Evolutionary conservation across 2,329 filamentous ascomycete genomes (phyloP).

Genomic region (Microdochium trichocladiopsis): DNA sequence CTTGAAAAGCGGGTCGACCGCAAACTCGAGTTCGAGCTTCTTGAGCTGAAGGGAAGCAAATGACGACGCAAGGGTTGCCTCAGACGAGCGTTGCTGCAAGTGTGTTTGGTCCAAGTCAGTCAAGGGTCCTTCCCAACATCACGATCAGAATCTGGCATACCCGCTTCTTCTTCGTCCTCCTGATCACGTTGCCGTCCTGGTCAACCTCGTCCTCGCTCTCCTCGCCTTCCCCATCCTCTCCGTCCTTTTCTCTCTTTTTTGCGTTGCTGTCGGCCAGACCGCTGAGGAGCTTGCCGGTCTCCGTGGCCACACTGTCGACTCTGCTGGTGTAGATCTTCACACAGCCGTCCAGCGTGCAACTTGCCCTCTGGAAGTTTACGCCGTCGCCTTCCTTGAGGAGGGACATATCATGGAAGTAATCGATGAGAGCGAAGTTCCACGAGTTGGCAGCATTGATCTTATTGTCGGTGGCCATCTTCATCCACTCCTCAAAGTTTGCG

Average conservation of each 20-base stretch:
- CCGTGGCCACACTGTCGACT: constrained; percentile 95
- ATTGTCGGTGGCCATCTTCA: constrained; percentile 99
- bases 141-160: constrained; percentile 32
- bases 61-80: constrained; percentile 85
- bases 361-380: constrained; percentile 98
- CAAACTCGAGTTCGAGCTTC: constrained; percentile 95
- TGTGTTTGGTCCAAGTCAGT: not conserved
- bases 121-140: not conserved
- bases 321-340: constrained; percentile 99
- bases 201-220: constrained; percentile 57
- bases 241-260: constrained; percentile 62
- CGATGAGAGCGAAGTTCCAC: constrained; percentile 99
- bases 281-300: constrained; percentile 91
- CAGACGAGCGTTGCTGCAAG: constrained; percentile 66
- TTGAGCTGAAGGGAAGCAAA: constrained; percentile 88
- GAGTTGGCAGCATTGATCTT: constrained; percentile 98
- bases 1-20: constrained; percentile 97
- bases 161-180: constrained; percentile 68
- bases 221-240: constrained; percentile 56
- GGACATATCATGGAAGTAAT: constrained; percentile 99
- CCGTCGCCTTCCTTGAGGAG: constrained; percentile 91
- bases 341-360: constrained; percentile 93
- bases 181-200: constrained; percentile 49
- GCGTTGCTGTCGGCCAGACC: constrained; percentile 83
- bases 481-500: constrained; percentile 99